Evolutionary conservation across 2,329 filamentous ascomycete genomes (phyloP).

Genomic region (Cytospora schulzeri): DNA sequence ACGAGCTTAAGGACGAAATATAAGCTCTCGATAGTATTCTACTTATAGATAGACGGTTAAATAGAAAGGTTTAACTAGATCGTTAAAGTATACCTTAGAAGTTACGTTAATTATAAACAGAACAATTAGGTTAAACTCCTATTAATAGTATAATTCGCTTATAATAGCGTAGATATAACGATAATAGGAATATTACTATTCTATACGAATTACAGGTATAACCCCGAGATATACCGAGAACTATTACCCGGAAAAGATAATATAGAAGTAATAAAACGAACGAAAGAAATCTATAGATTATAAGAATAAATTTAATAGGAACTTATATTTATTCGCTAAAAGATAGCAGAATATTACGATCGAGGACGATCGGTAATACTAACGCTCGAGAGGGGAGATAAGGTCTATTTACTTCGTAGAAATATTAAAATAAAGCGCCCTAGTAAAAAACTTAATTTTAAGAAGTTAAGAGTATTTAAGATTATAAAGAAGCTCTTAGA

Average conservation of each 20-base stretch:
- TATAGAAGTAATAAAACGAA: too few relatives aligned
- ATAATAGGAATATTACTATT: not conserved
- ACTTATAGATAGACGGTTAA: not conserved
- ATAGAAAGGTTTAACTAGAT: not conserved
- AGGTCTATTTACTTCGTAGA: not conserved
- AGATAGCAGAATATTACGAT: too few relatives aligned
- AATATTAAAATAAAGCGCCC: not conserved
- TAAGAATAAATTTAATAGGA: too few relatives aligned
- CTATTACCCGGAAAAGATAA: too few relatives aligned
- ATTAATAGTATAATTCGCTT: too few relatives aligned
- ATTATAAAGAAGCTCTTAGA: too few relatives aligned
- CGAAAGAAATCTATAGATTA: too few relatives aligned
- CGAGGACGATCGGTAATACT: too few relatives aligned
- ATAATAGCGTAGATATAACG: not conserved
- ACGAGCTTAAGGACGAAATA: not conserved
- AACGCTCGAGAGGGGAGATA: not conserved
- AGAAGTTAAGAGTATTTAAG: too few relatives aligned
- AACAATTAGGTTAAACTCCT: too few relatives aligned
- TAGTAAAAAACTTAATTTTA: too few relatives aligned
- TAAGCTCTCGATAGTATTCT: not conserved
- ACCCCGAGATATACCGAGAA: not conserved
- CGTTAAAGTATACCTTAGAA: not conserved
- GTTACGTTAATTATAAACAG: conserved; percentile 3
- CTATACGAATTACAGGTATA: not conserved
- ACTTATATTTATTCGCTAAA: too few relatives aligned